Base-by-base conservation (phyloP, 768 basidiomycete genomes). In the Auricularia heimuer region DNA sequence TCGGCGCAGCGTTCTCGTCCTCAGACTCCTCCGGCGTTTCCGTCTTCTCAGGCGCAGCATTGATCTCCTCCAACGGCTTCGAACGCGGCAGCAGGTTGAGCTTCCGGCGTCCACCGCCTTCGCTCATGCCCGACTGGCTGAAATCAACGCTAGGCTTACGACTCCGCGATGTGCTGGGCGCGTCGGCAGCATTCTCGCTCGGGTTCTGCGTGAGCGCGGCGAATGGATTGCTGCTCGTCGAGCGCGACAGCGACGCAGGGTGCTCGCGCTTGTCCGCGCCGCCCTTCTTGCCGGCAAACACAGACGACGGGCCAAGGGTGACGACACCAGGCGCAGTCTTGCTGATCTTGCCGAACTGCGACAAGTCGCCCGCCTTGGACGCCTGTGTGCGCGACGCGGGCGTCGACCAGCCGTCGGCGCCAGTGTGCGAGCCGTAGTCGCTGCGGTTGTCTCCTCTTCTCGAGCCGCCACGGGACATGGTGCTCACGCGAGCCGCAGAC, bases 381-480 rank as follows among this genome's bases (percentile, higher is more conserved):
- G 84, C 34, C 85, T 83, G 29, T 86, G 84, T 63, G 82, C 67
- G 37, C 68, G 82, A 80, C 62, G 87, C 85, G 21, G 87, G 86
- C 42, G 89, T 84, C 54, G 75, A 75, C 94, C 95, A 98, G n/a
- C 92, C 92, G 66, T 98, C 94, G 36, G 88, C 82, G 34, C 85
- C 86, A 64, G 81, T 77, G 64, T 85, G 85, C 16, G 81, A 77
- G 60, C 77, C 79, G 11, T 83, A 81, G 54, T 79, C 81, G 34
- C 78, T 78, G 66, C 88, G 82, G 7, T 90, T 84, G 18, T 84
- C 86, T 45, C 94, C 96, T 54, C 94, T 88, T 63, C 92, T 84
- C 64, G 95, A 98, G 45, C 93, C 92, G 45, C 90, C 88, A 45
- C 95, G 88, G 33, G 93, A 94, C 85, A 96, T 92, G 74, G 83